Conservation (phyloP, 345 rosid genomes). For the Brassica carinata region DNA sequence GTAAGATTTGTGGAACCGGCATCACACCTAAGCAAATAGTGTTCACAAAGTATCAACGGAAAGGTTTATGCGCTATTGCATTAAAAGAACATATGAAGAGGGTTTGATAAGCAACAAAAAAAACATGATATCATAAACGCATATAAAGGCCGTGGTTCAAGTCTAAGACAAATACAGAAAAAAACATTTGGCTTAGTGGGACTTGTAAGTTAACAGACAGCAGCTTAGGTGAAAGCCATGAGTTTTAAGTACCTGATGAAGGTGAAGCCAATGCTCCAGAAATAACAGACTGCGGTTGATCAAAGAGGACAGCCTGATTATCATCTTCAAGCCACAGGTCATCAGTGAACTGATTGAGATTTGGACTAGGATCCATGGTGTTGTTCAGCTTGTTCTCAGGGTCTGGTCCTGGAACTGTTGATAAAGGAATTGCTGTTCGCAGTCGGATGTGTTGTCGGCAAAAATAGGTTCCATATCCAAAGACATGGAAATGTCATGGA, state of each 20-base stretch:
- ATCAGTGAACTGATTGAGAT: constrained; percentile 7
- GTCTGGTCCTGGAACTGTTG: constrained; percentile 24
- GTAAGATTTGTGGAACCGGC: constrained; percentile 23
- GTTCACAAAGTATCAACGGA: constrained; percentile 29
- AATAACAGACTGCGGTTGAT: constrained; percentile 8
- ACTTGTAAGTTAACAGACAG: background rate
- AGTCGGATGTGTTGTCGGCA: constrained; percentile 15
- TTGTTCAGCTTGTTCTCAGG: constrained; percentile 7
- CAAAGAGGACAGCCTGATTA: constrained; percentile 29
- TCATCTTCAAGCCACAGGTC: constrained; percentile 32
- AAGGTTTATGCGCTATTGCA: background rate
- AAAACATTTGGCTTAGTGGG: background rate
- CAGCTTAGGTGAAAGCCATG: constrained; percentile 17
- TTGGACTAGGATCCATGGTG: constrained; percentile 28
- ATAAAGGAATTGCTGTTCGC: background rate
- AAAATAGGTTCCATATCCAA: constrained; percentile 34
- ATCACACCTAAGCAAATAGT: constrained; percentile 36
- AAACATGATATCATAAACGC: constrained; percentile 5
- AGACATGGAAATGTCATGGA: constrained; percentile 34
- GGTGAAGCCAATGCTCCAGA: constrained; percentile 30
- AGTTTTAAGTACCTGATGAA: constrained; percentile 36
- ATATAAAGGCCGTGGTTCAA: constrained; percentile 1
- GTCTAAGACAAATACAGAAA: constrained; percentile 4
- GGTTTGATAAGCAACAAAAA: constrained; percentile 14
- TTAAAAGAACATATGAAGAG: background rate